phyloP scores from a whole-genome alignment of 176 grass and related monocot species.

The Panicum miliaceum region DNA sequence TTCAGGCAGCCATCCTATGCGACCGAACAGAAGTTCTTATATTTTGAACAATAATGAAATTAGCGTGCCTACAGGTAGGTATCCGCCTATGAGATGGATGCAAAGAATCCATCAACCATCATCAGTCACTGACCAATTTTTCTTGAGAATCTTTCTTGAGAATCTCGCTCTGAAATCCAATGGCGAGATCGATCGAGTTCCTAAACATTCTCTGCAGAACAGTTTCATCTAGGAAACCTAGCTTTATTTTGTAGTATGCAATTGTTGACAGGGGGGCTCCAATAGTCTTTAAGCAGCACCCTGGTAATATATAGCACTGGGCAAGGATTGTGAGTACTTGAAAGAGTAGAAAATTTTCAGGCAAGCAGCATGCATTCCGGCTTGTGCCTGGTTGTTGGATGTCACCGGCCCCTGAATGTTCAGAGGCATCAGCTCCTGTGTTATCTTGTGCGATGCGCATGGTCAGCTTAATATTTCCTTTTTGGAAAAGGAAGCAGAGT shows the following conservation, averaged over 20 bases:
- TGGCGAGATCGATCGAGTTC: neutral
- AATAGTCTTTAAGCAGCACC: no score
- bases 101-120: neutral
- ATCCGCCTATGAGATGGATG: no score
- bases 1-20: neutral
- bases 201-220: neutral
- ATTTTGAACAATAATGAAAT: neutral
- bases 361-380: neutral
- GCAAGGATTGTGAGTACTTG: neutral
- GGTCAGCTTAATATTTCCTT: neutral
- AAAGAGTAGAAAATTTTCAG: neutral
- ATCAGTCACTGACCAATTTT: neutral
- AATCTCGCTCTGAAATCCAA: neutral
- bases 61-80: neutral
- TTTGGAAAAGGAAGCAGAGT: neutral
- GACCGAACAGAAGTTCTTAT: neutral
- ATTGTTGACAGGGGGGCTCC: neutral
- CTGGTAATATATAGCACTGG: no score
- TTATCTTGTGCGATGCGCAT: neutral
- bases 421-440: neutral
- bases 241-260: neutral
- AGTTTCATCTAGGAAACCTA: neutral
- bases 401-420: conserved; percentile 14
- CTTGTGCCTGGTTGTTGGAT: conserved; percentile 36
- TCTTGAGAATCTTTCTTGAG: neutral